Percentiles rank a stretch among this genome's conserved stretches.
phyloP scores from a whole-genome alignment of 495 filamentous ascomycete species.

The Tuber calosporum region DNA sequence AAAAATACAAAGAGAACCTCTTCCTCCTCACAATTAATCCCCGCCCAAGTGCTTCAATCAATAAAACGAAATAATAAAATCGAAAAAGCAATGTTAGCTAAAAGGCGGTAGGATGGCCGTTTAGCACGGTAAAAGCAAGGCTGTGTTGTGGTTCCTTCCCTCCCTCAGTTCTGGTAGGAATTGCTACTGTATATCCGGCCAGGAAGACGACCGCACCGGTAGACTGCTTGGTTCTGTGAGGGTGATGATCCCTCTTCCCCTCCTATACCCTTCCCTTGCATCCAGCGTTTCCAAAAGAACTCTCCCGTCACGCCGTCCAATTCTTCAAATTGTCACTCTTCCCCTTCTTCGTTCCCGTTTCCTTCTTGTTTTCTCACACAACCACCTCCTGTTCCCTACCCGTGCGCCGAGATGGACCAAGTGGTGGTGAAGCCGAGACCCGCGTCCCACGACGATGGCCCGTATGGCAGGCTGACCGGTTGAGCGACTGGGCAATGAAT shows the following conservation, averaged over 20 bases:
- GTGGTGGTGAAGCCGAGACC: background rate
- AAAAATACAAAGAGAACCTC: background rate
- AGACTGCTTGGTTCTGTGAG: constrained; percentile 1
- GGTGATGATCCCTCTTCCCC: background rate
- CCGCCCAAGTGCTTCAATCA: background rate
- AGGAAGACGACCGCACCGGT: background rate
- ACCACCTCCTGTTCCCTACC: background rate
- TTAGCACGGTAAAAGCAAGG: background rate
- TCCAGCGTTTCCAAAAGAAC: constrained; percentile 26
- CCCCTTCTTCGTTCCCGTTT: background rate
- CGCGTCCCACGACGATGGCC: background rate
- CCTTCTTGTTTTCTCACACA: background rate
- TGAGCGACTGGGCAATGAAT: background rate
- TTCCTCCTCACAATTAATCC: background rate
- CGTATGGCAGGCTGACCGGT: background rate
- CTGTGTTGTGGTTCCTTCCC: background rate
- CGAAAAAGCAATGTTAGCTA: background rate
- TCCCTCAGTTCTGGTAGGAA: background rate
- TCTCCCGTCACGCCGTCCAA: background rate
- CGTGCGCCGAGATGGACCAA: background rate
- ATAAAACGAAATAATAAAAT: background rate
- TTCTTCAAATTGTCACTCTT: background rate
- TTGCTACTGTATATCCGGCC: background rate
- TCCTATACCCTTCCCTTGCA: constrained; percentile 3
- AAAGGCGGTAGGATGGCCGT: background rate